phyloP scores from a whole-genome alignment of 768 basidiomycete species.

The Chiua virens region DNA sequence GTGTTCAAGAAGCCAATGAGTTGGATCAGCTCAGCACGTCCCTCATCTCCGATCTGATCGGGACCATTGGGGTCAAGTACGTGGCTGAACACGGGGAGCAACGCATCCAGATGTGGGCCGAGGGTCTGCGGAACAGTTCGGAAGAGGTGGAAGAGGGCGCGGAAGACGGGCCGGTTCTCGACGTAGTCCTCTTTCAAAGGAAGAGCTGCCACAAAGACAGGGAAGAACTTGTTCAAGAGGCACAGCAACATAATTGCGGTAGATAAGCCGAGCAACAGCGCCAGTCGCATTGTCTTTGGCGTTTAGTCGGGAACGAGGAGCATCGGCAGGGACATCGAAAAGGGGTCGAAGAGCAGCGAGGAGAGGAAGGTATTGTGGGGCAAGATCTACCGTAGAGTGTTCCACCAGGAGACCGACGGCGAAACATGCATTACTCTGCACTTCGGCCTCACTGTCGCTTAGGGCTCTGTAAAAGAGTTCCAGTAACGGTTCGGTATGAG shows the following conservation, averaged over 20 bases:
- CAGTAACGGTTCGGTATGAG: slow-evolving; percentile 77
- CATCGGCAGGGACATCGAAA: slow-evolving; percentile 65
- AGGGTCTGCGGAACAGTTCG: slow-evolving; percentile 69
- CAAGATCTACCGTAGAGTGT: slow-evolving; percentile 78
- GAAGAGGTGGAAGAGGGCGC: slow-evolving; percentile 87
- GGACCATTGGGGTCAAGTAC: slow-evolving; percentile 74
- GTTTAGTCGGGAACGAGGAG: slow-evolving; percentile 68
- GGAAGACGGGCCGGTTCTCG: slow-evolving; percentile 89
- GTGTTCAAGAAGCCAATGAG: slow-evolving; percentile 71
- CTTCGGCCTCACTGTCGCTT: slow-evolving; percentile 84
- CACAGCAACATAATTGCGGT: slow-evolving; percentile 72
- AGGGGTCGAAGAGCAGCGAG: slow-evolving; percentile 80
- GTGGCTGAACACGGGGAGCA: slow-evolving; percentile 76
- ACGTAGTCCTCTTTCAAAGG: slow-evolving; percentile 87
- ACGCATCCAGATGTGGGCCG: slow-evolving; percentile 71
- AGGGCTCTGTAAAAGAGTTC: slow-evolving; percentile 85
- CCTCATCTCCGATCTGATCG: slow-evolving; percentile 82
- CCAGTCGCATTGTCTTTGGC: slow-evolving; percentile 98
- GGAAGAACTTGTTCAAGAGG: slow-evolving; percentile 93
- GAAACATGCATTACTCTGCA: slow-evolving; percentile 95
- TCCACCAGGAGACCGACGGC: slow-evolving; percentile 90
- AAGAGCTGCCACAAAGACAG: slow-evolving; percentile 73
- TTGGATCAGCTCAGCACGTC: slow-evolving; percentile 70
- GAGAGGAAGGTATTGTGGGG: slow-evolving; percentile 74
- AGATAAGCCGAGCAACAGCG: slow-evolving; percentile 84